phyloP scores from a whole-genome alignment of 805 yeast species.

The Cyberlindnera mrakii region DNA sequence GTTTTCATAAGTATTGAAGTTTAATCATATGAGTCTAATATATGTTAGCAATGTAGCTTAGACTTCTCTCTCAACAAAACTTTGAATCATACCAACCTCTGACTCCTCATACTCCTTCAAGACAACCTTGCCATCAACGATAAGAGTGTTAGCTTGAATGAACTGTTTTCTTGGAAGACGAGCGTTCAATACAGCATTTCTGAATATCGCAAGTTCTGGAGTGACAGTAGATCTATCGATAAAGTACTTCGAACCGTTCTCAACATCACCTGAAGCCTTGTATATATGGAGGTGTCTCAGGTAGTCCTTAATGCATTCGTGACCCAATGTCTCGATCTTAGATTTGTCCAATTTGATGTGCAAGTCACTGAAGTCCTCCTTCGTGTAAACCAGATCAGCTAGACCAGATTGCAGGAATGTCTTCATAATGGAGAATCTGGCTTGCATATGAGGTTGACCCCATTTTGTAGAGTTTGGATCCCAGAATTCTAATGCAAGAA shows the following conservation, averaged over 20 bases:
- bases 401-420: slow-evolving; percentile 62
- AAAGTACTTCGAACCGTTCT: slow-evolving; percentile 58
- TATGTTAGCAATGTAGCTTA: neutral
- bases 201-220: slow-evolving; percentile 53
- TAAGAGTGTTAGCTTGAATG: slow-evolving; percentile 71
- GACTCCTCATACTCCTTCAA: slow-evolving; percentile 73
- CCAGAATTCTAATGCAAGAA: slow-evolving; percentile 79
- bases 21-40: too few species aligned
- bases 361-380: slow-evolving; percentile 48
- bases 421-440: slow-evolving; percentile 80
- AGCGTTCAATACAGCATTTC: slow-evolving; percentile 63
- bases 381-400: slow-evolving; percentile 44
- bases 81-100: slow-evolving; percentile 70
- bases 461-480: slow-evolving; percentile 76
- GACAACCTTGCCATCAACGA: slow-evolving; percentile 35
- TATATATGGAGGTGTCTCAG: slow-evolving; percentile 67
- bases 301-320: slow-evolving; percentile 65
- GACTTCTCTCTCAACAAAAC: slow-evolving; percentile 57
- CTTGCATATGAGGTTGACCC: slow-evolving; percentile 97
- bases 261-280: slow-evolving; percentile 73
- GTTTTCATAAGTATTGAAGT: too few species aligned
- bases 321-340: slow-evolving; percentile 65
- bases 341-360: slow-evolving; percentile 50
- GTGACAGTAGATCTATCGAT: slow-evolving; percentile 63
- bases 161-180: slow-evolving; percentile 81